These are phyloP conservation scores for Pecoramyces ruminantium DNA, from an alignment of 192 early-diverging fungal genomes.

Conservation along the genomic window DNA sequence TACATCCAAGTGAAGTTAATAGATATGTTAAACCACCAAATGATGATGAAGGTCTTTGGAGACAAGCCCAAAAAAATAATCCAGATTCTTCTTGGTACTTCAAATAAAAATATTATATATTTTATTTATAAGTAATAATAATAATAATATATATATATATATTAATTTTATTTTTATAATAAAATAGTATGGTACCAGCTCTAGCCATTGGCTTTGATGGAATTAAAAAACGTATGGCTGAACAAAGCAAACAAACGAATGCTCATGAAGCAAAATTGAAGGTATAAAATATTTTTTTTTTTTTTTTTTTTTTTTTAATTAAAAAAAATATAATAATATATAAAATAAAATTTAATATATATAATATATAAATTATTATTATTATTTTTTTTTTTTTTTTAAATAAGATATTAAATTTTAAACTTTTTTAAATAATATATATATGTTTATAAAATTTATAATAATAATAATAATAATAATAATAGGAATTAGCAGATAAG, in stretches of 20 bases:
- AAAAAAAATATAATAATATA: too few relatives aligned
- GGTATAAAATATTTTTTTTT: constrained; percentile 21
- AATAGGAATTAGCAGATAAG: constrained; percentile 37
- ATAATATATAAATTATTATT: background rate
- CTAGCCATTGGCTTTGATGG: constrained; percentile 81
- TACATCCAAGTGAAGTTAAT: constrained; percentile 66
- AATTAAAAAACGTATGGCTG: constrained; percentile 64
- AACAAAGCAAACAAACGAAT: constrained; percentile 49
- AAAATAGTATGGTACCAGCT: constrained; percentile 69
- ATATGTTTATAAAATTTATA: too few relatives aligned
- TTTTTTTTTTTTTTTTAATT: too few relatives aligned
- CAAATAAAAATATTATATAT: too few relatives aligned
- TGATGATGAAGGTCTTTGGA: constrained; percentile 52
- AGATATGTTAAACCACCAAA: constrained; percentile 56
- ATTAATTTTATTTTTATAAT: background rate
- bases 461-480: background rate
- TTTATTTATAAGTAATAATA: too few relatives aligned
- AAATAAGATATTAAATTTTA: too few relatives aligned
- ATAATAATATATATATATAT: too few relatives aligned
- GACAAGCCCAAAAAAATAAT: constrained; percentile 69
- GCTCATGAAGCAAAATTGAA: constrained; percentile 54
- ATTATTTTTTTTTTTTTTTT: background rate
- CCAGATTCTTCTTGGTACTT: constrained; percentile 67
- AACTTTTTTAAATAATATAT: too few relatives aligned
- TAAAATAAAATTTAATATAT: too few relatives aligned